Base-by-base conservation (phyloP, 768 basidiomycete genomes). In the Phylloporus rhodoxanthus region DNA sequence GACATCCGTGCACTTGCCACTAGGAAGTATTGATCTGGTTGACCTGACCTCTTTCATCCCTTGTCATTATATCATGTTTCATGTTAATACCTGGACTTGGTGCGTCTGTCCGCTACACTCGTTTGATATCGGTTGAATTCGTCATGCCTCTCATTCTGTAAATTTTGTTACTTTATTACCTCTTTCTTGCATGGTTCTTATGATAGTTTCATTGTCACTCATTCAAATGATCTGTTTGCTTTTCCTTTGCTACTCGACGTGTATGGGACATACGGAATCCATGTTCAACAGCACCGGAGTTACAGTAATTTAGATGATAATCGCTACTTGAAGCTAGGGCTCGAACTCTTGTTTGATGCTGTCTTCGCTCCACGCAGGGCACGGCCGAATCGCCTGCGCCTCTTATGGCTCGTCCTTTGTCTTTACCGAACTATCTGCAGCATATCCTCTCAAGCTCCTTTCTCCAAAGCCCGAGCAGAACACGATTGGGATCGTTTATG, bases 381-480 rank as follows among this genome's bases (percentile, higher is more conserved):
- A 71, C 21, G 87, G 87, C 14, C 75, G 76, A 25, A 79, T 90
- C 48, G 63, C 67, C n/a, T 66, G 85, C 29, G 67, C 71, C 4
- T 62, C 69, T 14, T 75, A 82, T 61, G 82, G 80, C 14, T 66
- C 72, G 13, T 75, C 72, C 37, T 82, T 79, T 3, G 72, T 77
- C 36, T 87, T 95, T 61, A 78, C 84, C 0, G 80, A 88, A 57
- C 74, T 93, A 15, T 82, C 84, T 9, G 87, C 84, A 8, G 75
- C 82, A 2, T 96, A 95, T 62, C 93, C 93, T 8, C 73, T 96
- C 58, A 95, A 95, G 65, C 80, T 96, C 29, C 71, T 94, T 48
- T 85, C 91, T 3, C 90, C 91, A 2, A 75, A 75, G 42, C 68
- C 80, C 9, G 54, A 68, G 33, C 68, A 70, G 33, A 68, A 72